A percentile compares a stretch with the other conserved stretches of the same genome.
phyloP scores from a whole-genome alignment of 441 rosid genomes.

The Aquilaria agallochum region DNA sequence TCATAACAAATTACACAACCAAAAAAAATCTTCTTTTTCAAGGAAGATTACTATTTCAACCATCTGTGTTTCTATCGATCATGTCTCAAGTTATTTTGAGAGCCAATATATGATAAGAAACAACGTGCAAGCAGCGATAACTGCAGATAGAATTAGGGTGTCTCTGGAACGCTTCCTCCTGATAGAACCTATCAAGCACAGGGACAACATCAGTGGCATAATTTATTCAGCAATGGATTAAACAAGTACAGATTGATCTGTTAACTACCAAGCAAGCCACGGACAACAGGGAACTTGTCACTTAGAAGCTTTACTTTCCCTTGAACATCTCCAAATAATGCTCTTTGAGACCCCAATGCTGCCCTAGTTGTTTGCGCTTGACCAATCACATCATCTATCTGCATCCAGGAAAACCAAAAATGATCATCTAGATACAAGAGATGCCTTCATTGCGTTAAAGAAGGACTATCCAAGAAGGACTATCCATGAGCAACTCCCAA shows the following conservation, averaged over 20 bases:
- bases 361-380: constrained; percentile 93
- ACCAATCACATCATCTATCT: constrained; percentile 93
- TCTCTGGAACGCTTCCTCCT: constrained; percentile 81
- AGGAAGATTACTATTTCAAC: constrained; percentile 13
- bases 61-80: constrained; percentile 9
- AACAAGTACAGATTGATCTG: constrained; percentile 7
- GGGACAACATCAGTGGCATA: constrained; percentile 2
- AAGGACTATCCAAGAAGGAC: constrained; percentile 2
- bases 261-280: constrained; percentile 79
- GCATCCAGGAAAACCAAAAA: constrained; percentile 18
- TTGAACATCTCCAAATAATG: constrained; percentile 85
- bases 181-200: constrained; percentile 60
- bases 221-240: neutral
- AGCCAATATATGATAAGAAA: constrained; percentile 96
- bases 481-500: neutral
- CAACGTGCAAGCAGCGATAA: constrained; percentile 89
- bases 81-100: constrained; percentile 48
- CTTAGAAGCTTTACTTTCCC: constrained; percentile 86
- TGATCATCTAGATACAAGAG: constrained; percentile 8
- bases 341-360: constrained; percentile 84
- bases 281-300: constrained; percentile 83
- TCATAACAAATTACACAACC: constrained; percentile 32
- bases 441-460: too few species aligned
- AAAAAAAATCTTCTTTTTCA: constrained; percentile 18
- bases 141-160: constrained; percentile 86